Evolutionary conservation across 2,329 filamentous ascomycete species (phyloP).

Genomic region (Ceratocystis harringtonii): DNA sequence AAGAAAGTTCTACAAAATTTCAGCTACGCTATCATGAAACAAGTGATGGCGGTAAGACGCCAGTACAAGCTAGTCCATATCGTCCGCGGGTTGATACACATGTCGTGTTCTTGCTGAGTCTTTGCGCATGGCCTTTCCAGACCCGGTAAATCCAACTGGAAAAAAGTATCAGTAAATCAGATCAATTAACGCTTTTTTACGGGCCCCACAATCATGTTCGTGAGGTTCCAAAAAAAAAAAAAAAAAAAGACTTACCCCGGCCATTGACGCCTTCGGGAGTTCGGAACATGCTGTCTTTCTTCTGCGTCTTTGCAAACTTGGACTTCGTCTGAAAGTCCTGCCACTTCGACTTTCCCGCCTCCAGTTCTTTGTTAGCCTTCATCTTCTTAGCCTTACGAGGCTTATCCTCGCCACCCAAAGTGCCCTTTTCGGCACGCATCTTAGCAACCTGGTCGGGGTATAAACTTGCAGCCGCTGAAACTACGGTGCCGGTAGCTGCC

Average conservation of each 20-base stretch:
- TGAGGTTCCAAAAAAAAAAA: background rate
- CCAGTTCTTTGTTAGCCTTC: slow-evolving; percentile 79
- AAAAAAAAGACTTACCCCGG: slow-evolving; percentile 46
- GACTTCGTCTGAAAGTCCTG: slow-evolving; percentile 76
- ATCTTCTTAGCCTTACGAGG: slow-evolving; percentile 73
- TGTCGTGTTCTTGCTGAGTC: slow-evolving; percentile 70
- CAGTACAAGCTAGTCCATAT: slow-evolving; percentile 43
- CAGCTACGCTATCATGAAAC: background rate
- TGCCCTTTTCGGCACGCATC: slow-evolving; percentile 47
- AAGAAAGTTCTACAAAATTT: background rate
- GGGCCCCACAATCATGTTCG: background rate
- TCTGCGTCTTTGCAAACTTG: slow-evolving; percentile 49
- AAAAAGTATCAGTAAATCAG: slow-evolving; percentile 19
- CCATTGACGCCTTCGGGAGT: slow-evolving; percentile 76
- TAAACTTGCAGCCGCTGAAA: slow-evolving; percentile 41
- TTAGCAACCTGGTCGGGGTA: slow-evolving; percentile 37
- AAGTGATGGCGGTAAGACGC: background rate
- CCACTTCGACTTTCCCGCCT: slow-evolving; percentile 87
- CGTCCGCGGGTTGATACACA: slow-evolving; percentile 65
- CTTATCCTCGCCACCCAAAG: slow-evolving; percentile 46
- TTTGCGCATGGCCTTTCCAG: slow-evolving; percentile 90
- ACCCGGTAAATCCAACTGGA: slow-evolving; percentile 87
- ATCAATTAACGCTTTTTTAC: background rate
- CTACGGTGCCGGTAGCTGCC: slow-evolving; percentile 32
- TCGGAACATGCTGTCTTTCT: slow-evolving; percentile 95